Base-by-base conservation (phyloP, 805 yeast genomes). In the Ogataea neopini region DNA sequence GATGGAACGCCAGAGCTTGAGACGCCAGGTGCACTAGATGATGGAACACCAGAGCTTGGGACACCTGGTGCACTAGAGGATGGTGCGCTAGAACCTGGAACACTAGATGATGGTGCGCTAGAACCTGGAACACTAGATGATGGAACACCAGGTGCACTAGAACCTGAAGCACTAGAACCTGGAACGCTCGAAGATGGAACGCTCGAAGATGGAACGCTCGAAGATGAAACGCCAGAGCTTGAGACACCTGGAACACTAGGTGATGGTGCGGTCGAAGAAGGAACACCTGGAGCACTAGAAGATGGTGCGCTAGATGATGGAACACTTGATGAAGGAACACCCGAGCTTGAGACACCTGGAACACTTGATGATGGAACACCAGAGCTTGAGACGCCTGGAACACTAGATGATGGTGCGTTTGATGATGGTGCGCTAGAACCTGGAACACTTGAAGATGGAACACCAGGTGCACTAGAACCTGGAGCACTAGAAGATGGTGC, bases 121-220 rank as follows among this genome's bases (percentile, higher is more conserved):
- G 34, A 11, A 13, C 34, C 34, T n/a, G 34, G 15, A 30, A 9
- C 34, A n/a, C 7, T 22, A 22, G 25, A 22, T 22, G 25, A 22
- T 11, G 34, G 17, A n/a, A 30, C 18, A 30, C 34, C 14, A 30
- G 15, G n/a, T n/a, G n/a, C n/a, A n/a, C n/a, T n/a, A 8, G 34
- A 11, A 13, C 34, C 34, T n/a, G 34, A 13, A 30, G 18, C 34
- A n/a, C 7, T 22, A 22, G 25, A 22, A 22, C 8, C 15, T n/a
- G 32, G 32, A 17, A 40, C 20, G 15, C 43, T 26, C n/a, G 43
- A 40, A 18, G 43, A 40, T 15, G 25, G 25, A 22, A 22, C 25
- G 25, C 25, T 22, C 7, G 25, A 22, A 8, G 25, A 5, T n/a
- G 34, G 15, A 9, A 26, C 37, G 18, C 14, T 18, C 23, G 37